Percentiles rank a stretch among this genome's conserved stretches.
phyloP scores from a whole-genome alignment of 2,329 filamentous ascomycete genomes.

The Ophiostoma sp. region DNA sequence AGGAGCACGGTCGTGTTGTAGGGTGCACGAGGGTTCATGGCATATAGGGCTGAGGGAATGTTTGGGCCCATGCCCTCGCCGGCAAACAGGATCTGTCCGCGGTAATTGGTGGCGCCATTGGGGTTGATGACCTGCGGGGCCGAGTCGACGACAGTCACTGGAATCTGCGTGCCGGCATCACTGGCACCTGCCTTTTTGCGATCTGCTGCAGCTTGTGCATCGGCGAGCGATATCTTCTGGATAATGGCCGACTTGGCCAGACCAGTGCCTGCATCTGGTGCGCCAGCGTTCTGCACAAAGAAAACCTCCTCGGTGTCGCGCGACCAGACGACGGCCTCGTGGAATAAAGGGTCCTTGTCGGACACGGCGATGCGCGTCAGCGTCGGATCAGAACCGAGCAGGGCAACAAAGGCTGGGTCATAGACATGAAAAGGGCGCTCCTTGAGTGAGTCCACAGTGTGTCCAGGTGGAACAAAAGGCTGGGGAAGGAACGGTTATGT shows the following conservation, averaged over 20 bases:
- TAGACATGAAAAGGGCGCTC: constrained; percentile 51
- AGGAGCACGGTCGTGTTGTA: constrained; percentile 56
- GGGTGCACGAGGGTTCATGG: constrained; percentile 48
- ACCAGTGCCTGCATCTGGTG: constrained; percentile 48
- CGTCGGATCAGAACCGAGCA: constrained; percentile 51
- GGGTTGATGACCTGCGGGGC: constrained; percentile 50
- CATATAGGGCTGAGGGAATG: constrained; percentile 42
- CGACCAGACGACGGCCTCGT: constrained; percentile 57
- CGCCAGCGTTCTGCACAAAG: constrained; percentile 55
- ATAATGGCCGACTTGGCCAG: constrained; percentile 53
- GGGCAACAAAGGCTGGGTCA: constrained; percentile 50
- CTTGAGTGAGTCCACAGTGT: constrained; percentile 40
- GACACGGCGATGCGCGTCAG: constrained; percentile 51
- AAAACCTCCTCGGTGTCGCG: constrained; percentile 53
- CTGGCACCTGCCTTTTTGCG: constrained; percentile 11
- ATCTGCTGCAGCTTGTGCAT: constrained; percentile 42
- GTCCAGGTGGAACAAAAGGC: constrained; percentile 48
- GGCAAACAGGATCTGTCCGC: constrained; percentile 50
- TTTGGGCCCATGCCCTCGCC: constrained; percentile 52
- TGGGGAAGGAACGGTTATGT: constrained; percentile 26
- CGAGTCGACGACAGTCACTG: constrained; percentile 45
- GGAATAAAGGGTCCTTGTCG: constrained; percentile 50
- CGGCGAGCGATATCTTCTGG: constrained; percentile 49
- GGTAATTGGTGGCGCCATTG: constrained; percentile 54
- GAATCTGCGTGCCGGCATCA: constrained; percentile 36